Percentiles rank a stretch among this genome's conserved stretches.
Conservation (phyloP, 441 rosid genomes). For the Bruguiera hainesii region DNA sequence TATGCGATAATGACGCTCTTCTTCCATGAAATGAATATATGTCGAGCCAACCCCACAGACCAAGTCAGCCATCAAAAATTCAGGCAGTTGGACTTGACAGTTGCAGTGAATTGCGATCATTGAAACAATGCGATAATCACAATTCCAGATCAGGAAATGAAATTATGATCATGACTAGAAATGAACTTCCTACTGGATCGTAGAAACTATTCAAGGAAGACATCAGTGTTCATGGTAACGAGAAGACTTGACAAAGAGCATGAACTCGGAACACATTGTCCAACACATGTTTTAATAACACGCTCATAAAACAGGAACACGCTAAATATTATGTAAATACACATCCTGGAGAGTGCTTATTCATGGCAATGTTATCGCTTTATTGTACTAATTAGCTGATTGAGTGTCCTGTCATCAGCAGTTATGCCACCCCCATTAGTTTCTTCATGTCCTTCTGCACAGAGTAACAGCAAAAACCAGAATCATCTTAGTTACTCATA, state of each 20-base stretch:
- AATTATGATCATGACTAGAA: neutral
- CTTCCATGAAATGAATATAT: too few species aligned
- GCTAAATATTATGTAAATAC: neutral
- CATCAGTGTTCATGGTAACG: too few species aligned
- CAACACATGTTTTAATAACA: neutral
- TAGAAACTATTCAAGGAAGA: too few species aligned
- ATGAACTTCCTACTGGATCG: neutral
- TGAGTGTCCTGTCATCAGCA: constrained; percentile 1
- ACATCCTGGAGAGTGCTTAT: constrained; percentile 12
- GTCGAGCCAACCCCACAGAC: too few species aligned
- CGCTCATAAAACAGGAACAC: neutral
- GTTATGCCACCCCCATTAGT: constrained; percentile 48
- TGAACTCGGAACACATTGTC: neutral
- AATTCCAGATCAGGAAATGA: neutral
- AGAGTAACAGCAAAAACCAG: neutral
- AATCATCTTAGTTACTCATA: neutral
- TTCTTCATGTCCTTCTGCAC: constrained; percentile 80
- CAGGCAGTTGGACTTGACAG: too few species aligned
- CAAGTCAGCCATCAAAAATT: too few species aligned
- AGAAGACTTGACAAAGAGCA: too few species aligned
- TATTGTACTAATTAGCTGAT: constrained; percentile 8
- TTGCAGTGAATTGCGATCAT: too few species aligned
- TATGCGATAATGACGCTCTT: too few species aligned
- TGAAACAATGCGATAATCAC: too few species aligned
- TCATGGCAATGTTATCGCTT: constrained; percentile 1